These are phyloP conservation scores for Tetrastigma voinierianum DNA, from an alignment of 164 flowering plant species.

Conservation along the genomic window DNA sequence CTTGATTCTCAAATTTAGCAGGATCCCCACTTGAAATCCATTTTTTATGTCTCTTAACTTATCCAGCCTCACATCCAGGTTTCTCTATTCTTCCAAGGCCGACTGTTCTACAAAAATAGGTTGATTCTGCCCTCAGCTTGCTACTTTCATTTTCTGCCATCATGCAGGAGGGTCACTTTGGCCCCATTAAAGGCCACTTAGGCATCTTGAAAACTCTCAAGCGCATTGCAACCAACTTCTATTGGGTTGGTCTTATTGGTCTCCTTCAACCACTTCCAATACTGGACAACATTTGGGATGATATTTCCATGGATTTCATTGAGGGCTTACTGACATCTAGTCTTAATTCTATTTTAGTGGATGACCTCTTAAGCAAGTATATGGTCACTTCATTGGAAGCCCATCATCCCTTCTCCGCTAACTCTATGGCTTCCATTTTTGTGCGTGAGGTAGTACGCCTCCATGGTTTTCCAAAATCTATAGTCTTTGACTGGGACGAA, in stretches of 20 bases:
- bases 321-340: conserved; percentile 5
- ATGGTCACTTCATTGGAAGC: conserved; percentile 5
- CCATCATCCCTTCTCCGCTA: background rate
- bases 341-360: background rate
- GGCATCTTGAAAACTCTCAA: background rate
- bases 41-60: no score
- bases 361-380: conserved; percentile 6
- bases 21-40: no score
- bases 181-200: conserved; percentile 4
- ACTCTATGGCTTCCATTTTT: background rate
- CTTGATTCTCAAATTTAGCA: no score
- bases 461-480: conserved; percentile 5
- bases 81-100: no score
- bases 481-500: background rate
- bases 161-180: no score
- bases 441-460: background rate
- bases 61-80: background rate
- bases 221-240: background rate
- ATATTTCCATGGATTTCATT: conserved; percentile 10
- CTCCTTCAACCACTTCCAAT: conserved; percentile 12
- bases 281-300: background rate
- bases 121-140: no score
- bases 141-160: no score
- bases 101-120: no score
- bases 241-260: background rate